These are phyloP conservation scores for Panicum hallii DNA, from an alignment of 202 grass and related monocot species.

Conservation along the genomic window DNA sequence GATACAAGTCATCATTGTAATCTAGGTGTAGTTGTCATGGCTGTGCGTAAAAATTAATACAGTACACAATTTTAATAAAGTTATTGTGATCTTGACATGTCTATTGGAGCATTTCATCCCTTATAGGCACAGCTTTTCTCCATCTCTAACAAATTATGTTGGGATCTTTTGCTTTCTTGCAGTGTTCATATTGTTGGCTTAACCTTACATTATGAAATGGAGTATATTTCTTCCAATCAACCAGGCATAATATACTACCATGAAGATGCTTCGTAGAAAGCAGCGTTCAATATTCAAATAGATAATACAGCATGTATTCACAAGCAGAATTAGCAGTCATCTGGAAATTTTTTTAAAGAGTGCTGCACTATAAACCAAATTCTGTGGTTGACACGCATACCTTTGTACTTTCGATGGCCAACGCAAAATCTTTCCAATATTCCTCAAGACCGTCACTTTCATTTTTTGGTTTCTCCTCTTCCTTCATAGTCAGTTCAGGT, in stretches of 20 bases:
- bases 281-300: constrained; percentile 11
- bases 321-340: constrained; percentile 23
- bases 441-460: constrained; percentile 83
- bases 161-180: neutral
- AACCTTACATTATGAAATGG: neutral
- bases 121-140: neutral
- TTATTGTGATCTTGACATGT: neutral
- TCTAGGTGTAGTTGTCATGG: neutral
- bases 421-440: constrained; percentile 89
- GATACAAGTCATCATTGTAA: neutral
- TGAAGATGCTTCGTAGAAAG: constrained; percentile 10
- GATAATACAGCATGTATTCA: constrained; percentile 4
- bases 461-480: constrained; percentile 57
- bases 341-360: constrained; percentile 12
- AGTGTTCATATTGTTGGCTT: neutral
- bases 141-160: neutral
- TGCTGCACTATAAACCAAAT: constrained; percentile 24
- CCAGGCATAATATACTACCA: constrained; percentile 24
- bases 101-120: neutral
- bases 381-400: constrained; percentile 49
- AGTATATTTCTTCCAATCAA: constrained; percentile 3
- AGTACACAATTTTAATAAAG: neutral
- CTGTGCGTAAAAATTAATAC: neutral
- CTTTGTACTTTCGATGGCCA: constrained; percentile 92
- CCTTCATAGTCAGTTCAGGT: constrained; percentile 36